phyloP scores from a whole-genome alignment of 441 rosid species.

The Gossypium aridum region DNA sequence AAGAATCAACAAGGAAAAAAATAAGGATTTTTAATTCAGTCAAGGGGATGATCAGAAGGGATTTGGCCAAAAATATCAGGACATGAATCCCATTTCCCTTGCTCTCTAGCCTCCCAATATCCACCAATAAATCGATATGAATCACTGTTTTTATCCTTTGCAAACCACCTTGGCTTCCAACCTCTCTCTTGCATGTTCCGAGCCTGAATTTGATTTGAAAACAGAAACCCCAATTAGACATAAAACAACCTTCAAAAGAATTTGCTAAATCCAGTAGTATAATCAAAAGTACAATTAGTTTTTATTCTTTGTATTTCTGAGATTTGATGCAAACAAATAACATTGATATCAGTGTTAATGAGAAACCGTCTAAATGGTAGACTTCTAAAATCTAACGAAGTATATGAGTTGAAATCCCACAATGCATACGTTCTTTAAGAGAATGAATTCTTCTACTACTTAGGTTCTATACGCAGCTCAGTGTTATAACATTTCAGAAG shows the following conservation, averaged over 20 bases:
- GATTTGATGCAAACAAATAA: background rate
- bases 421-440: background rate
- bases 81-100: constrained; percentile 60
- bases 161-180: constrained; percentile 83
- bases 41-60: constrained; percentile 33
- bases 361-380: background rate
- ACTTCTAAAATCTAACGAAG: background rate
- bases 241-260: background rate
- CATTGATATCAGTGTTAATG: background rate
- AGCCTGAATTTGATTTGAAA: constrained; percentile 38
- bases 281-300: background rate
- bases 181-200: constrained; percentile 88
- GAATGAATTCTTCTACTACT: background rate
- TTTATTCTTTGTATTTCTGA: background rate
- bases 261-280: background rate
- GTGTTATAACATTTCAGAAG: background rate
- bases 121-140: constrained; percentile 56
- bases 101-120: constrained; percentile 77
- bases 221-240: background rate
- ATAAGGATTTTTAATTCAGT: background rate
- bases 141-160: constrained; percentile 44
- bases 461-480: background rate
- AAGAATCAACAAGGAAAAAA: constrained; percentile 15
- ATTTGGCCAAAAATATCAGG: constrained; percentile 81
- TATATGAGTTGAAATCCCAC: background rate